phyloP scores from a whole-genome alignment of 805 yeast genomes.

The Spathaspora sp. region DNA sequence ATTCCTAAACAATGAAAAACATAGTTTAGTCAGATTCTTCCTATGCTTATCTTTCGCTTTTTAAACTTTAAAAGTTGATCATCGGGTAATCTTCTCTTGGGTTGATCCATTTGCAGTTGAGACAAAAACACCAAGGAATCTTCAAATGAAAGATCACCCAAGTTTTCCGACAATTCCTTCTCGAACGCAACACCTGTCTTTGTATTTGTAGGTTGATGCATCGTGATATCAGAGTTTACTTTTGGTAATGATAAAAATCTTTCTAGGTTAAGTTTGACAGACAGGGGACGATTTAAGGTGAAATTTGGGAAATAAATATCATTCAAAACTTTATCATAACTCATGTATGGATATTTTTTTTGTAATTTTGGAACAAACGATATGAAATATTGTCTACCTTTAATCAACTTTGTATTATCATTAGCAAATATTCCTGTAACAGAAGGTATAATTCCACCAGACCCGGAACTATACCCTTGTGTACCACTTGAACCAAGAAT shows the following conservation, averaged over 20 bases:
- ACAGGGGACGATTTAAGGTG: neutral
- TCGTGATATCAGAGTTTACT: neutral
- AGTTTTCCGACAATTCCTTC: conserved; percentile 3
- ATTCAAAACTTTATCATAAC: conserved; percentile 1
- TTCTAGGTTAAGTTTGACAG: conserved; percentile 4
- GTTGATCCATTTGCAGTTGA: conserved; percentile 8
- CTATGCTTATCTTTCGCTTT: neutral
- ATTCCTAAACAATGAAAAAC: neutral
- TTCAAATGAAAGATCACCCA: conserved; percentile 11
- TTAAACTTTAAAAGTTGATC: neutral
- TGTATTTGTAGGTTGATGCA: neutral
- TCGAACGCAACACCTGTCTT: neutral
- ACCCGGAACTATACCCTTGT: conserved; percentile 4
- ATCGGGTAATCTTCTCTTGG: neutral
- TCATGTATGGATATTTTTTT: conserved; percentile 13
- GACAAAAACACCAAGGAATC: conserved; percentile 15
- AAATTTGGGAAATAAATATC: conserved; percentile 9
- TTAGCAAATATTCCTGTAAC: conserved; percentile 10
- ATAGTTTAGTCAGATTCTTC: neutral
- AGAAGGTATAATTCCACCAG: conserved; percentile 9
- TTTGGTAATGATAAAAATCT: conserved; percentile 5
- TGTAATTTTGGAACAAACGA: conserved; percentile 11
- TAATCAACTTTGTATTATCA: conserved; percentile 3
- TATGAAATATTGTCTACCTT: conserved; percentile 4
- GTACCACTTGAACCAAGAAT: conserved; percentile 2